phyloP scores from a whole-genome alignment of 2,329 filamentous ascomycete genomes.

The Talaromyces rugulosus region DNA sequence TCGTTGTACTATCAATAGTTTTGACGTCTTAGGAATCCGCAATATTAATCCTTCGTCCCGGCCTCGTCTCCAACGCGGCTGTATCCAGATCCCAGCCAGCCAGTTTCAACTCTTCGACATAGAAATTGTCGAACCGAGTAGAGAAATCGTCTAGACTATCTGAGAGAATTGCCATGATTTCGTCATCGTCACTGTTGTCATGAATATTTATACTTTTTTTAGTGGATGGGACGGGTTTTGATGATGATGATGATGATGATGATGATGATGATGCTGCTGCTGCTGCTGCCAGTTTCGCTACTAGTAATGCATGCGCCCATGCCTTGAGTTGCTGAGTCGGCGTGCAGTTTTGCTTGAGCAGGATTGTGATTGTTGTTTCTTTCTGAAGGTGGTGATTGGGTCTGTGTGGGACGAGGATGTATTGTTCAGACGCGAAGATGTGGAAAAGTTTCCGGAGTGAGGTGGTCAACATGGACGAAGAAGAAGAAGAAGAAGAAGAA shows the following conservation, averaged over 20 bases:
- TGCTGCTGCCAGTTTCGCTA: conserved; percentile 31
- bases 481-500: conserved; percentile 4
- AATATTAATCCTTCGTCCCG: neutral
- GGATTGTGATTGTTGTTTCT: conserved; percentile 40
- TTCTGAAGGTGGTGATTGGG: conserved; percentile 15
- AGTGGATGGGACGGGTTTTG: neutral
- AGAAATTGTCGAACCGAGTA: conserved; percentile 37
- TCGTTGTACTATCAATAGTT: neutral
- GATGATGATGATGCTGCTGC: neutral
- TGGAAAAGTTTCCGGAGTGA: conserved; percentile 42
- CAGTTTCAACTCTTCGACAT: conserved; percentile 26
- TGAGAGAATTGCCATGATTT: conserved; percentile 35
- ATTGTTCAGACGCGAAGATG: conserved; percentile 50
- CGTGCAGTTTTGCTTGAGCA: conserved; percentile 57
- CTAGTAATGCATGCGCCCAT: conserved; percentile 58
- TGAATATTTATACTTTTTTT: neutral
- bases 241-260: neutral
- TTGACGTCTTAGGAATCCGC: neutral
- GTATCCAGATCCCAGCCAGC: conserved; percentile 64
- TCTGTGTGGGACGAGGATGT: conserved; percentile 57
- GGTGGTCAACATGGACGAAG: neutral
- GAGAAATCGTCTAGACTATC: conserved; percentile 40
- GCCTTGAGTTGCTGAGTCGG: conserved; percentile 53
- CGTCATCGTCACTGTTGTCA: neutral
- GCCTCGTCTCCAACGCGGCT: conserved; percentile 63